Evolutionary conservation across 1,284 basidiomycete genomes (phyloP).

Genomic region (Butyriboletus appendiculatus): DNA sequence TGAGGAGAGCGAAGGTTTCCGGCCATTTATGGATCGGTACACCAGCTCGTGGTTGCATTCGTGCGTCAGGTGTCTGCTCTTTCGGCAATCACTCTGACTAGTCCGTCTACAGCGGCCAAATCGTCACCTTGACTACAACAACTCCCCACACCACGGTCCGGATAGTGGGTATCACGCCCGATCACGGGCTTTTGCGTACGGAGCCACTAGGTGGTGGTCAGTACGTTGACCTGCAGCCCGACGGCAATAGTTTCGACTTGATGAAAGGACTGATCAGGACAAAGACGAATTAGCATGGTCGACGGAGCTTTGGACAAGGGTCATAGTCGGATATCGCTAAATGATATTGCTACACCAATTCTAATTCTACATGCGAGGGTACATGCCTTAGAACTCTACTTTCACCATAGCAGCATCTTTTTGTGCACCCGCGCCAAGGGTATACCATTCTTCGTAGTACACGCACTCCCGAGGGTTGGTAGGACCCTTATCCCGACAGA

Average conservation of each 20-base stretch:
- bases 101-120: slow-evolving; percentile 64
- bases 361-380: neutral
- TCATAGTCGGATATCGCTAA: slow-evolving; percentile 1
- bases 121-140: slow-evolving; percentile 79
- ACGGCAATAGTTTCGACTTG: slow-evolving; percentile 97
- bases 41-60: slow-evolving; percentile 85
- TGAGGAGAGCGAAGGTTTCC: slow-evolving; percentile 59
- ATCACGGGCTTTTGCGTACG: slow-evolving; percentile 87
- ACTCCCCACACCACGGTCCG: slow-evolving; percentile 71
- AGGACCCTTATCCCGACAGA: slow-evolving; percentile 52
- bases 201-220: slow-evolving; percentile 51
- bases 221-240: slow-evolving; percentile 80
- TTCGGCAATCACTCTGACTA: neutral
- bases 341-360: neutral
- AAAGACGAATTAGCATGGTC: slow-evolving; percentile 40
- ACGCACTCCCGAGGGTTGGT: slow-evolving; percentile 53
- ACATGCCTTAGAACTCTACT: slow-evolving; percentile 24
- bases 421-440: slow-evolving; percentile 17
- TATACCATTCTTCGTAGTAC: slow-evolving; percentile 52
- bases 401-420: slow-evolving; percentile 14
- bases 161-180: slow-evolving; percentile 85
- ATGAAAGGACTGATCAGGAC: slow-evolving; percentile 86
- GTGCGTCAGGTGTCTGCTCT: slow-evolving; percentile 49
- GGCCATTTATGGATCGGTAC: slow-evolving; percentile 79
- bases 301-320: neutral